Evolutionary conservation across 2,329 filamentous ascomycete species (phyloP), one percentile per base, ranked within the genome.

Genomic region (Uncinocarpus reesii): DNA sequence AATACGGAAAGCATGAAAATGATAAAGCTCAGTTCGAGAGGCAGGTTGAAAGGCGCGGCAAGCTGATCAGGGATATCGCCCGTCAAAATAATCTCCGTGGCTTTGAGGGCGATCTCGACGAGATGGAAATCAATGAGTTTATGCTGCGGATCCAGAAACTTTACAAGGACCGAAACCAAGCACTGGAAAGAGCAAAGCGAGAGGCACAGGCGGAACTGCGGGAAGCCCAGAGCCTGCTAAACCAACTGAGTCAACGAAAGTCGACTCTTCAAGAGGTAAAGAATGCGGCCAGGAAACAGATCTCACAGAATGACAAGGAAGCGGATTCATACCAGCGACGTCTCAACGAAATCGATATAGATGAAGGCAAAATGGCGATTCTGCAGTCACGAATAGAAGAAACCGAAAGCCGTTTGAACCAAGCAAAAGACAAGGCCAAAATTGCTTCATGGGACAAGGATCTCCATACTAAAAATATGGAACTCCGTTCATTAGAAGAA

Each of bases 21-120:
- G 83, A 95, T 61, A 88, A 90, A 67, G 83, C 86, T 53, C 86
- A 84, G 58, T 86, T 92, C 61, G 86, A 95, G 61, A 79, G 83
- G 3, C 85, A 95, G 55, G 63, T 95, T 2, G 72, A 79, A 56
- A 72, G 77, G 37, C 83, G 90, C 32, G 75, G 83, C 58, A 74
- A 77, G 7, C 76, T 94, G 63, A 80, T 95, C 48, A 86, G 81
- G 54, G 81, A 89, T 49, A 80, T 86, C 31, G 87, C 90, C 13
- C 75, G 79, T 38, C 74, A 74, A 21, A 85, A 95, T 64, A 81
- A 79, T 50, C 85, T 98, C 53, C 82, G 86, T 28, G 89, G 89
- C 0, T 95, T 84, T 59, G 87, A 95, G 53, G 78, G 82, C 16
- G 80, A 88, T 10, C 69, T 95, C 37, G 80, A 82, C 26, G 84